phyloP scores from a whole-genome alignment of 139 green algal genomes.

The Auxenochlorella pyrenoidosa region DNA sequence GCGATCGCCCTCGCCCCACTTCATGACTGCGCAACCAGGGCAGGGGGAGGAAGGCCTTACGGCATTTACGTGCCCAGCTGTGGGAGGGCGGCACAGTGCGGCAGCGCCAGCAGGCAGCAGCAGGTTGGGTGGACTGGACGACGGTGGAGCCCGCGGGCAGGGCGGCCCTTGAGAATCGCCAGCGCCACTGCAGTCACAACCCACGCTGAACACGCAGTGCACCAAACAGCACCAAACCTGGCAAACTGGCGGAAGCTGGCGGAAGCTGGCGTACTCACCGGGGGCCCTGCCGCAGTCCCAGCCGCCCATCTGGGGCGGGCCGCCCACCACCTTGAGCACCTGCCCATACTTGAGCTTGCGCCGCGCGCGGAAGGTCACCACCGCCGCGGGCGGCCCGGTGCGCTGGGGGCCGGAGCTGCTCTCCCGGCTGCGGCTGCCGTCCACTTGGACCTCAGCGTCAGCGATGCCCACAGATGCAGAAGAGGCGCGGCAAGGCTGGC shows the following conservation, averaged over 20 bases:
- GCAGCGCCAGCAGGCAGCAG: background rate
- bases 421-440: background rate
- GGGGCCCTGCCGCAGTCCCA: background rate
- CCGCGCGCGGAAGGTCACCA: background rate
- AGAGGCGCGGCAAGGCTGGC: background rate
- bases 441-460: background rate
- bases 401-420: background rate
- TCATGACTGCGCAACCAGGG: background rate
- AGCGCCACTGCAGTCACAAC: background rate
- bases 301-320: background rate
- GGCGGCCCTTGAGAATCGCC: background rate
- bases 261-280: background rate
- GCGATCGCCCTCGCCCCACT: constrained; percentile 10
- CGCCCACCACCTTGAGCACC: constrained; percentile 21
- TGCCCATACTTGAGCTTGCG: constrained; percentile 19
- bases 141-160: background rate
- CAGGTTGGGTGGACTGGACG: too few relatives aligned
- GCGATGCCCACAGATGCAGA: background rate
- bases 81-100: background rate
- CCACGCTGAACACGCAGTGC: too few relatives aligned
- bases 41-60: background rate
- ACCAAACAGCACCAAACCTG: too few relatives aligned
- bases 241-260: too few relatives aligned
- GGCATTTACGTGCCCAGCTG: too few relatives aligned
- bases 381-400: background rate